Percentiles rank a stretch among this genome's conserved stretches.
Conservation (phyloP, 2,329 filamentous ascomycete species). For the Cercospora brassicicola region DNA sequence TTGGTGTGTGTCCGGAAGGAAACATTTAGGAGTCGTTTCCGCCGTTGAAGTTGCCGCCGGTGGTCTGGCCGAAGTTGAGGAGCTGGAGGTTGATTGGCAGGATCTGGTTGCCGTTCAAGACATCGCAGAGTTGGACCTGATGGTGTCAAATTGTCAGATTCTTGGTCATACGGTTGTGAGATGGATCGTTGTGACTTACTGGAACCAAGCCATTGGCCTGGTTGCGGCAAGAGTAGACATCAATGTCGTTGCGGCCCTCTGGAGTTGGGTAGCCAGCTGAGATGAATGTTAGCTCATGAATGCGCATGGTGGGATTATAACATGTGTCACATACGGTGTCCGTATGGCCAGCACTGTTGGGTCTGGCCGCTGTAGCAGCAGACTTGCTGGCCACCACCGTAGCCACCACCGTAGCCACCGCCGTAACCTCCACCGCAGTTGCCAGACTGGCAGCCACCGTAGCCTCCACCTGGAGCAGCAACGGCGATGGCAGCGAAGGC, state of each 20-base stretch:
- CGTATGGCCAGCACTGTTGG: too few relatives aligned
- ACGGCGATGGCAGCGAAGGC: constrained; percentile 10
- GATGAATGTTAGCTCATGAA: too few relatives aligned
- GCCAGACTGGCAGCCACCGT: not conserved
- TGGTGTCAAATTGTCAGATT: not conserved
- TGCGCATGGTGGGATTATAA: too few relatives aligned
- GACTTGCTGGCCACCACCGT: not conserved
- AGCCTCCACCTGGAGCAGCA: constrained; percentile 3
- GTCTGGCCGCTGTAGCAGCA: not conserved
- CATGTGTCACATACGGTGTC: too few relatives aligned
- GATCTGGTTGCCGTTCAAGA: not conserved
- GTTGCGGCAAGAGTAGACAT: too few relatives aligned
- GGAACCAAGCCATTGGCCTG: not conserved
- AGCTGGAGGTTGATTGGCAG: not conserved
- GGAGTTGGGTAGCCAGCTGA: too few relatives aligned
- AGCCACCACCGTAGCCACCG: not conserved
- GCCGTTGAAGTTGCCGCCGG: not conserved
- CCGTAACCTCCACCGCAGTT: not conserved
- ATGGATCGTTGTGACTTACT: not conserved
- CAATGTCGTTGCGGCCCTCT: too few relatives aligned
- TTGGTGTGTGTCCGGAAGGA: not conserved
- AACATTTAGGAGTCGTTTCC: not conserved
- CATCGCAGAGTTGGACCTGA: not conserved
- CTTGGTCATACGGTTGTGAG: not conserved
- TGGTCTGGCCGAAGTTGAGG: not conserved